phyloP scores from a whole-genome alignment of 352 stramenopile genomes.

The Phytophthora gonapodyides region DNA sequence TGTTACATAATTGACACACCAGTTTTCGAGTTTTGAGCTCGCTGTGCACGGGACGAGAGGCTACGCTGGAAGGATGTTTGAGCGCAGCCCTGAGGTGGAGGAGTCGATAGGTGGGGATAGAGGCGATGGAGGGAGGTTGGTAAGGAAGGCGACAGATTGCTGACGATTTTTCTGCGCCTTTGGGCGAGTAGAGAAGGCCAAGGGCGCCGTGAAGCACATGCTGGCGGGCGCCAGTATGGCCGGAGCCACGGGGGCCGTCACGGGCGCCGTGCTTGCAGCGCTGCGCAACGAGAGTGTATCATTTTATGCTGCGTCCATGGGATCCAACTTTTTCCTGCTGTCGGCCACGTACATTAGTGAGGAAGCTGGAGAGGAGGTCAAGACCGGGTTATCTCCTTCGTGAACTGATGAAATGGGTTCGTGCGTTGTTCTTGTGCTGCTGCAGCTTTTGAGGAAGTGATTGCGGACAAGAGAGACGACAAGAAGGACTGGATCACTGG shows the following conservation, averaged over 20 bases:
- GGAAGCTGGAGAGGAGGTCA: background rate
- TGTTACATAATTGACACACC: conserved; percentile 18
- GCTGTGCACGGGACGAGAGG: background rate
- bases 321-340: conserved; percentile 84
- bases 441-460: conserved; percentile 76
- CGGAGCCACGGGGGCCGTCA: conserved; percentile 54
- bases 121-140: background rate
- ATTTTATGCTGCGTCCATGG: conserved; percentile 86
- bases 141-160: background rate
- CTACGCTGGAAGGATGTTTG: conserved; percentile 27
- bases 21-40: background rate
- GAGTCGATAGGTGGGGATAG: conserved; percentile 24
- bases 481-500: conserved; percentile 69
- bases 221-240: conserved; percentile 61
- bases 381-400: too few species aligned
- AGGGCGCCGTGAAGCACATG: conserved; percentile 71
- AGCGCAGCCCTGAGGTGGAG: conserved; percentile 36
- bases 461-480: conserved; percentile 64
- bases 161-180: conserved; percentile 3
- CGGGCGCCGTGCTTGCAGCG: conserved; percentile 62
- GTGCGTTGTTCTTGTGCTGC: background rate
- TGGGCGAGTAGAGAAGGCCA: conserved; percentile 56
- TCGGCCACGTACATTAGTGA: conserved; percentile 86
- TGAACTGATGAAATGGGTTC: too few species aligned
- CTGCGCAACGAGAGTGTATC: conserved; percentile 76